phyloP scores from a whole-genome alignment of 1,284 basidiomycete species.

The Apiotrichum mycotoxinovorans region DNA sequence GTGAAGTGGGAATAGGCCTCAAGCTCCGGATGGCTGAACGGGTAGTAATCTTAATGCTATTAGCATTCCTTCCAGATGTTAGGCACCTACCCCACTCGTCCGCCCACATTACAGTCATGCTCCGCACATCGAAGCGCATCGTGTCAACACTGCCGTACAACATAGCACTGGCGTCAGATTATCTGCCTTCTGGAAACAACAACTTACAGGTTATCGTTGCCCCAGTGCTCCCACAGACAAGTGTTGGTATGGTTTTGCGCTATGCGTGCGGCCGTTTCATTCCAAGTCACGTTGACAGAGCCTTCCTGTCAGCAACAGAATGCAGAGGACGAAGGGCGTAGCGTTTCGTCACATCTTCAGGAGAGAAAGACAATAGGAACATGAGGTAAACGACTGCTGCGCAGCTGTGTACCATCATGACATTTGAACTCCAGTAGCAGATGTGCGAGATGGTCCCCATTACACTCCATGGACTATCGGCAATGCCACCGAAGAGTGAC shows the following conservation, averaged over 20 bases:
- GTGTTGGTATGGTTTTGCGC: slow-evolving; percentile 13
- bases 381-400: background rate
- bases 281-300: slow-evolving; percentile 12
- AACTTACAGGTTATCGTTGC: slow-evolving; percentile 16
- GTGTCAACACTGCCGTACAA: slow-evolving; percentile 1
- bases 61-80: background rate
- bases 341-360: too few relatives aligned
- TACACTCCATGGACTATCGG: too few relatives aligned
- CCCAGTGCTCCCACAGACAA: slow-evolving; percentile 20
- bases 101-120: slow-evolving; percentile 20
- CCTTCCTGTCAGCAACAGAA: slow-evolving; percentile 4
- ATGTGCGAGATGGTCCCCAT: background rate
- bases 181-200: background rate
- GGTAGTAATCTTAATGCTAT: slow-evolving; percentile 14
- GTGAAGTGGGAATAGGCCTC: slow-evolving; percentile 18
- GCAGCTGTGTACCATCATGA: too few relatives aligned
- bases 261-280: slow-evolving; percentile 12
- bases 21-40: slow-evolving; percentile 12
- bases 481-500: too few relatives aligned
- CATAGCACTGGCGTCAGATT: slow-evolving; percentile 1
- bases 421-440: background rate
- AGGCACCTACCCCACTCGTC: slow-evolving; percentile 14
- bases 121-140: slow-evolving; percentile 12
- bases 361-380: too few relatives aligned
- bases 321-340: background rate